phyloP scores from a whole-genome alignment of 805 yeast species.

The Yamadazyma tumulicola region DNA sequence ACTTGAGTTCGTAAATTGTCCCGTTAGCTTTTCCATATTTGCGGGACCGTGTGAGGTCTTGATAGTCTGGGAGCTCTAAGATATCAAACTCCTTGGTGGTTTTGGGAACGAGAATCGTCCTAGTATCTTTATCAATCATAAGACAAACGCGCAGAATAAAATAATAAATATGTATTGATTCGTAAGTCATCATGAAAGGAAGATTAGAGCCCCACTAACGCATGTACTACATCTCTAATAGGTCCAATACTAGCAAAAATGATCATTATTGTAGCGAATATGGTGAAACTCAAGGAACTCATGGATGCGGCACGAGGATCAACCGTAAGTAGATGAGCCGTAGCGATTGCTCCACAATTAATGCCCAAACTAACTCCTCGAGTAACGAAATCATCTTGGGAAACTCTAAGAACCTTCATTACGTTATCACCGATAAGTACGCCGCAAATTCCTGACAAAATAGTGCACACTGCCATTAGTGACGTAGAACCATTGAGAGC shows the following conservation, averaged over 20 bases:
- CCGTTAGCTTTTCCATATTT: conserved; percentile 11
- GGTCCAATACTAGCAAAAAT: conserved; percentile 57
- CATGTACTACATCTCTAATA: conserved; percentile 20
- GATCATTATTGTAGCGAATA: conserved; percentile 73
- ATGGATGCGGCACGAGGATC: conserved; percentile 83
- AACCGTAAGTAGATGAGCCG: conserved; percentile 64
- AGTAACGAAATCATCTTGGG: conserved; percentile 64
- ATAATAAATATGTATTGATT: too few species aligned
- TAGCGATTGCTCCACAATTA: conserved; percentile 80
- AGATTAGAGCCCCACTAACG: conserved; percentile 9
- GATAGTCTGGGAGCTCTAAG: conserved; percentile 9
- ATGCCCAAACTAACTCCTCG: conserved; percentile 75
- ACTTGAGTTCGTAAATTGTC: conserved; percentile 37
- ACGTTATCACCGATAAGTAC: conserved; percentile 60
- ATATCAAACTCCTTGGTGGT: conserved; percentile 4
- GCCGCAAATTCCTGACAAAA: conserved; percentile 72
- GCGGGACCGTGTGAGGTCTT: conserved; percentile 2
- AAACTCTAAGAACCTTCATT: conserved; percentile 48
- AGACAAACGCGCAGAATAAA: conserved; percentile 2
- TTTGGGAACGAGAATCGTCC: conserved; percentile 12
- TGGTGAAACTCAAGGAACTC: conserved; percentile 65
- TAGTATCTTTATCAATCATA: conserved; percentile 6
- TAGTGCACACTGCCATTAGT: conserved; percentile 75
- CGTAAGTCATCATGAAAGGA: too few species aligned
- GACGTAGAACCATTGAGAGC: conserved; percentile 67